Percentiles rank a stretch among this genome's conserved stretches.
Evolutionary conservation across 2,329 filamentous ascomycete species (phyloP).

Genomic region (Herpotrichia juniperi): DNA sequence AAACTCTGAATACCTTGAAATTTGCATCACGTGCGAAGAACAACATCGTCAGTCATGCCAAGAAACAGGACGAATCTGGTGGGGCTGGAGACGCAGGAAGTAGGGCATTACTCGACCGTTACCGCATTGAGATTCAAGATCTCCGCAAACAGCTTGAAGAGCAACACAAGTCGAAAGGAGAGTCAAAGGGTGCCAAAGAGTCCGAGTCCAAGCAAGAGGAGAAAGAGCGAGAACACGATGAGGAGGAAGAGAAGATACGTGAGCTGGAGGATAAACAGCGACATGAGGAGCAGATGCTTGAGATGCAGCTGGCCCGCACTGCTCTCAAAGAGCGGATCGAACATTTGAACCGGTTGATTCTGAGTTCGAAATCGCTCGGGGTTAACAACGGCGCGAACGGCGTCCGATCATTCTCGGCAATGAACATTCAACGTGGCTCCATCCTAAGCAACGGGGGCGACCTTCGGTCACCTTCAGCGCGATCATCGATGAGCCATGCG

Average conservation of each 20-base stretch:
- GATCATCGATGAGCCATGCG: conserved; percentile 46
- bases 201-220: conserved; percentile 63
- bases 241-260: conserved; percentile 71
- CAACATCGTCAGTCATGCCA: conserved; percentile 95
- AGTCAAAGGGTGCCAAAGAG: background rate
- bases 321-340: conserved; percentile 97
- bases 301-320: conserved; percentile 96
- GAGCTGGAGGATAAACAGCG: conserved; percentile 78
- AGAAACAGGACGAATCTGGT: conserved; percentile 88
- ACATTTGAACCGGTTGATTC: conserved; percentile 90
- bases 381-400: conserved; percentile 83
- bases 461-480: conserved; percentile 56
- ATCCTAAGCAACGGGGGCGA: conserved; percentile 47
- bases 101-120: conserved; percentile 86
- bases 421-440: conserved; percentile 48
- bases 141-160: conserved; percentile 79
- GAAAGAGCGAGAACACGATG: conserved; percentile 63
- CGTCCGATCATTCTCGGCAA: conserved; percentile 48
- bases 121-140: conserved; percentile 89
- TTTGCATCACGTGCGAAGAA: conserved; percentile 97
- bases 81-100: conserved; percentile 81
- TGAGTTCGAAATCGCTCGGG: conserved; percentile 93
- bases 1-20: conserved; percentile 95
- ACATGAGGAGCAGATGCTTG: conserved; percentile 96
- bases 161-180: conserved; percentile 66